phyloP scores from a whole-genome alignment of 2,329 filamentous ascomycete genomes.

The Aspergillus fischeri region DNA sequence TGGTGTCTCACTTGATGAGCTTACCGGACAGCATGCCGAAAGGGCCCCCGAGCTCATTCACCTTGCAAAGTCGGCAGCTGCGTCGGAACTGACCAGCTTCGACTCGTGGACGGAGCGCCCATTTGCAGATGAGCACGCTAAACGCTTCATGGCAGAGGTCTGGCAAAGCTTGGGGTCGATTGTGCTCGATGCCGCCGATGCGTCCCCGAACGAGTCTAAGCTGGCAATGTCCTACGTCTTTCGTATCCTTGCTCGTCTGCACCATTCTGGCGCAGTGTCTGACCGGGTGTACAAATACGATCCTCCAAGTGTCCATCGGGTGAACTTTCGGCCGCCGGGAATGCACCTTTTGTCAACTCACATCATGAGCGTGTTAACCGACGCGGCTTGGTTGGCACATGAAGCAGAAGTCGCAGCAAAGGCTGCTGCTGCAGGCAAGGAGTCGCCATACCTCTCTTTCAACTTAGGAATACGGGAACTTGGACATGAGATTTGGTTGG shows the following conservation, averaged over 20 bases:
- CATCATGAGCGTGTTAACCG: constrained; percentile 46
- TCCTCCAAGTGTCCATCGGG: constrained; percentile 23
- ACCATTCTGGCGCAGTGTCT: constrained; percentile 42
- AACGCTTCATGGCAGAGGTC: constrained; percentile 33
- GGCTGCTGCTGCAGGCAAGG: constrained; percentile 33
- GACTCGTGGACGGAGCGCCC: constrained; percentile 25
- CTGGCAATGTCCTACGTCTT: constrained; percentile 43
- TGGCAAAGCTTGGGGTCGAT: constrained; percentile 39
- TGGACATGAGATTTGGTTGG: constrained; percentile 47
- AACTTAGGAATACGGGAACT: constrained; percentile 42
- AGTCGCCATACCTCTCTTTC: constrained; percentile 36
- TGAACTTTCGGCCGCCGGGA: constrained; percentile 38
- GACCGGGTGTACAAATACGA: constrained; percentile 41
- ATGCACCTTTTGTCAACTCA: constrained; percentile 41
- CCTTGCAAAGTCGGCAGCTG: background rate
- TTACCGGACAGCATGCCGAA: constrained; percentile 17
- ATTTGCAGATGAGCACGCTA: constrained; percentile 18
- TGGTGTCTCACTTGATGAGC: constrained; percentile 26
- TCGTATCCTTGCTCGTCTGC: constrained; percentile 42
- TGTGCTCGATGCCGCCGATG: constrained; percentile 40
- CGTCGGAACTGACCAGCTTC: constrained; percentile 10
- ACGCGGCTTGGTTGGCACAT: constrained; percentile 43
- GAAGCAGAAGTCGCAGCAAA: constrained; percentile 35
- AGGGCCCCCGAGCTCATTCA: constrained; percentile 4
- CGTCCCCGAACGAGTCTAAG: constrained; percentile 29